These are phyloP conservation scores for Silene uniflora DNA, from an alignment of 148 eudicot genomes.

Conservation along the genomic window DNA sequence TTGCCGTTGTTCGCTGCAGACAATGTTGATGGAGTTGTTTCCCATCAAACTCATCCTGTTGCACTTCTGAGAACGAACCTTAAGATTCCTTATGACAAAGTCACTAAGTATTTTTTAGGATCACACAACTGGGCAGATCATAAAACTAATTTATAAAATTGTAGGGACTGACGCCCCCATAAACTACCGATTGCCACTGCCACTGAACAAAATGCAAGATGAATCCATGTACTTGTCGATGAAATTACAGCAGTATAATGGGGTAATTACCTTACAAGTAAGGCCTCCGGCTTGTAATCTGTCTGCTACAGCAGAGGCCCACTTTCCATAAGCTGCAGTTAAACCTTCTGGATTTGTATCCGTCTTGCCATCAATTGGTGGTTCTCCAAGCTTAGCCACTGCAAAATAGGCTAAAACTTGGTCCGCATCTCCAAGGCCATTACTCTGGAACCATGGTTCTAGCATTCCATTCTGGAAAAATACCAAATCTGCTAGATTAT, in stretches of 20 bases:
- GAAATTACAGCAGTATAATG: not conserved
- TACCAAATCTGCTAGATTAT: slow-evolving; percentile 96
- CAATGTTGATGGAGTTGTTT: no score
- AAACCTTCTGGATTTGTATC: slow-evolving; percentile 96
- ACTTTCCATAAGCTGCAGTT: slow-evolving; percentile 92
- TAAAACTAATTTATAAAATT: no score
- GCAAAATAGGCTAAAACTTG: slow-evolving; percentile 98
- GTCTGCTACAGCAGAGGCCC: slow-evolving; percentile 87
- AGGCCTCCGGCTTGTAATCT: slow-evolving; percentile 88
- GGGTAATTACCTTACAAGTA: slow-evolving; percentile 70
- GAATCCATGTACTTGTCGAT: not conserved
- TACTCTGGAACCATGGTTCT: slow-evolving; percentile 92
- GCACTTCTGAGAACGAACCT: no score
- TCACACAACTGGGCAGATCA: no score
- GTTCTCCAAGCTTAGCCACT: slow-evolving; percentile 86
- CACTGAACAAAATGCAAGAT: not conserved
- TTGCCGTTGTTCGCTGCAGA: no score
- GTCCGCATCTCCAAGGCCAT: slow-evolving; percentile 74
- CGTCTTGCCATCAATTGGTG: slow-evolving; percentile 84
- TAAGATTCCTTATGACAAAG: no score
- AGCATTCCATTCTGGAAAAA: slow-evolving; percentile 99
- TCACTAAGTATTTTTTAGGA: no score
- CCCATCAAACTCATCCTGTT: no score
- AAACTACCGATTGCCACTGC: not conserved
- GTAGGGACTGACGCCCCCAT: no score